phyloP scores from a whole-genome alignment of 768 basidiomycete species.

The Termitomyces sp. region DNA sequence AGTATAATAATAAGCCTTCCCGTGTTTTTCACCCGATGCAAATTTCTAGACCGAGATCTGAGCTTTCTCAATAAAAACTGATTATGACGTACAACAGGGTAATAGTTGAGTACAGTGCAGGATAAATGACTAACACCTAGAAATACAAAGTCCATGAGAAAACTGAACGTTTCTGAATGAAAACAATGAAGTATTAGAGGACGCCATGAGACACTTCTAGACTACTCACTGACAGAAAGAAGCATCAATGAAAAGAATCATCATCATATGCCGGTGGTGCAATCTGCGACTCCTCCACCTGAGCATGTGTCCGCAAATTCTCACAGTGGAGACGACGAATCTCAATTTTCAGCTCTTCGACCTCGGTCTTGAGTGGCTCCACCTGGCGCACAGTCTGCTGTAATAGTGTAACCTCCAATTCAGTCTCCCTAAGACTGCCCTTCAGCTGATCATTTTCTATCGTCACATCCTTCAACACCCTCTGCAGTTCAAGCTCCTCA shows the following conservation, averaged over 20 bases:
- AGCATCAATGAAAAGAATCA: not conserved
- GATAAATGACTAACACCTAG: not conserved
- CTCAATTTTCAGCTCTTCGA: slow-evolving; percentile 10
- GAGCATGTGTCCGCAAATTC: slow-evolving; percentile 1
- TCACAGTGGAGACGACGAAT: slow-evolving; percentile 9
- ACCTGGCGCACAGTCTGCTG: slow-evolving; percentile 3
- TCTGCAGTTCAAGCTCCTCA: slow-evolving; percentile 19
- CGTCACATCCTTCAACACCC: slow-evolving; percentile 21
- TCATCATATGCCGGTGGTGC: slow-evolving; percentile 17
- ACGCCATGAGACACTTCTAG: not conserved
- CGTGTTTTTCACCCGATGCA: not conserved
- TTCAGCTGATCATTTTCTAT: slow-evolving; percentile 32
- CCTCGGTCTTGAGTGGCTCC: slow-evolving; percentile 6
- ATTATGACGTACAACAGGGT: not conserved
- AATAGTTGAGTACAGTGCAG: not conserved
- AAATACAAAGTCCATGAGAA: not conserved
- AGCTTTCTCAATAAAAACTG: not conserved
- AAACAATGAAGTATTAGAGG: not conserved
- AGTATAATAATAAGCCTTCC: too few species aligned
- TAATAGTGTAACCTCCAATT: slow-evolving; percentile 1
- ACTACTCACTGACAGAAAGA: not conserved
- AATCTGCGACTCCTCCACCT: slow-evolving; percentile 4
- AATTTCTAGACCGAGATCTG: not conserved
- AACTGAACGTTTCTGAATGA: not conserved
- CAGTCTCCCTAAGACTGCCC: slow-evolving; percentile 22